Evolutionary conservation across 352 stramenopile species (phyloP).

Genomic region (Albugo laibachii): DNA sequence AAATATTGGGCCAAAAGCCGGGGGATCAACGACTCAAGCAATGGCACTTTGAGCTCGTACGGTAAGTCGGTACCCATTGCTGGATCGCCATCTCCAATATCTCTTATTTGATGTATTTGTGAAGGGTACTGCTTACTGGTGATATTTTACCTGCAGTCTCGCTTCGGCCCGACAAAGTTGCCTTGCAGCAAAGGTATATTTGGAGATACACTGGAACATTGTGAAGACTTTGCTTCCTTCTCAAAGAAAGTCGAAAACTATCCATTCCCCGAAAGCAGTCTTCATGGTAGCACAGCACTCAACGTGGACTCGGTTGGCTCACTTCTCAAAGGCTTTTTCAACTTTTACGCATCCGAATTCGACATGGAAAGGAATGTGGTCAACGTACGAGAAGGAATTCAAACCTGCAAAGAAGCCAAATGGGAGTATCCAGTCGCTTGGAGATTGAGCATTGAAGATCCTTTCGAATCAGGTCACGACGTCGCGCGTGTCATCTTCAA

Average conservation of each 20-base stretch:
- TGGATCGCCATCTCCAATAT: neutral
- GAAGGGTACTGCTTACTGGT: slow-evolving; percentile 82
- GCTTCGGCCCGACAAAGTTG: slow-evolving; percentile 25
- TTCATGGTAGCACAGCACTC: too few relatives aligned
- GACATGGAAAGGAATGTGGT: slow-evolving; percentile 89
- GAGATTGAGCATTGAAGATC: slow-evolving; percentile 75
- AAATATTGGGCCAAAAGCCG: slow-evolving; percentile 95
- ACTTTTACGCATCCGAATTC: slow-evolving; percentile 91
- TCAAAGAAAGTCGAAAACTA: too few relatives aligned
- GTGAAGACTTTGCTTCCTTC: too few relatives aligned
- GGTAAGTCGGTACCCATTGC: slow-evolving; percentile 18
- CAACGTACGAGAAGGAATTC: slow-evolving; percentile 64
- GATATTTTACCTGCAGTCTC: slow-evolving; percentile 91
- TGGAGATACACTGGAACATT: too few relatives aligned
- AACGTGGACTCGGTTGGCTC: slow-evolving; percentile 75
- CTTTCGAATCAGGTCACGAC: slow-evolving; percentile 67
- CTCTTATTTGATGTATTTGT: neutral
- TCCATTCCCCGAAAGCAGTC: too few relatives aligned
- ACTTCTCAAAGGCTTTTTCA: slow-evolving; percentile 92
- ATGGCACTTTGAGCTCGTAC: slow-evolving; percentile 95
- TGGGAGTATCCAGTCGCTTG: slow-evolving; percentile 44
- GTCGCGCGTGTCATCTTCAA: slow-evolving; percentile 63
- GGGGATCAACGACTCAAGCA: slow-evolving; percentile 92
- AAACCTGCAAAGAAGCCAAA: slow-evolving; percentile 44
- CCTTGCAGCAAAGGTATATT: slow-evolving; percentile 5